Evolutionary conservation across 805 yeast genomes (phyloP).

Genomic region (Starmerella riodocensis): DNA sequence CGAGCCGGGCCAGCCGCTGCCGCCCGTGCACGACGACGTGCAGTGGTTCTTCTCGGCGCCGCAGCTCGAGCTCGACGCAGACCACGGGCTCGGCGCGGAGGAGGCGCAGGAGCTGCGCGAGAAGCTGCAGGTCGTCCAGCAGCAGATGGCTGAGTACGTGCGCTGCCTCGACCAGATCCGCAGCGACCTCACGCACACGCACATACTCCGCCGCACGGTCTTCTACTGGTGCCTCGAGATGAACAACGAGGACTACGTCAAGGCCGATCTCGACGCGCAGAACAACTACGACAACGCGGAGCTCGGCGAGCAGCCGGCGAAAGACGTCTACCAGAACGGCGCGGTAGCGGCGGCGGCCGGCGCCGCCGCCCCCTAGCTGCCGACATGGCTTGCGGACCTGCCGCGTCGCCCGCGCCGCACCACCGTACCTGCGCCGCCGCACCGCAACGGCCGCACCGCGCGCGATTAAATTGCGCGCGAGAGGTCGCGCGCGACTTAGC

Average conservation of each 20-base stretch:
- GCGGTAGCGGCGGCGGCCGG: too few species aligned
- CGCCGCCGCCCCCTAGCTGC: too few species aligned
- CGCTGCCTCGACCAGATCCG: conserved; percentile 64
- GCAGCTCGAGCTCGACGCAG: conserved; percentile 33
- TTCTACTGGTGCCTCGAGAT: conserved; percentile 78
- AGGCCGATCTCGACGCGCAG: conserved; percentile 25
- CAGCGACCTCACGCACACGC: conserved; percentile 64
- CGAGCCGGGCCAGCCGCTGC: conserved; percentile 9
- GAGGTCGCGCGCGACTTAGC: too few species aligned
- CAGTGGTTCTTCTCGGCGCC: conserved; percentile 49
- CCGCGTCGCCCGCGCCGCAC: too few species aligned
- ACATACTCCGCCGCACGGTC: conserved; percentile 55
- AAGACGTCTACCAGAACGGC: conserved; percentile 9
- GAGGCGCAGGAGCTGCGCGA: conserved; percentile 60
- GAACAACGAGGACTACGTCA: conserved; percentile 47
- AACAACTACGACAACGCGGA: conserved; percentile 17
- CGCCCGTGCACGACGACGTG: conserved; percentile 6
- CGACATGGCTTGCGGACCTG: too few species aligned
- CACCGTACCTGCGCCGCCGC: too few species aligned
- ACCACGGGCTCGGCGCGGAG: conserved; percentile 40
- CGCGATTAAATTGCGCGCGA: too few species aligned
- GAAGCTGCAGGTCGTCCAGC: conserved; percentile 62
- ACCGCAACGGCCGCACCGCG: too few species aligned
- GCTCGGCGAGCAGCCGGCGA: conserved; percentile 16
- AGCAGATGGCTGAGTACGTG: conserved; percentile 75